Percentiles rank a stretch among this genome's conserved stretches.
phyloP scores from a whole-genome alignment of 1,139 yeast genomes.

The Debaryomyces sp. region DNA sequence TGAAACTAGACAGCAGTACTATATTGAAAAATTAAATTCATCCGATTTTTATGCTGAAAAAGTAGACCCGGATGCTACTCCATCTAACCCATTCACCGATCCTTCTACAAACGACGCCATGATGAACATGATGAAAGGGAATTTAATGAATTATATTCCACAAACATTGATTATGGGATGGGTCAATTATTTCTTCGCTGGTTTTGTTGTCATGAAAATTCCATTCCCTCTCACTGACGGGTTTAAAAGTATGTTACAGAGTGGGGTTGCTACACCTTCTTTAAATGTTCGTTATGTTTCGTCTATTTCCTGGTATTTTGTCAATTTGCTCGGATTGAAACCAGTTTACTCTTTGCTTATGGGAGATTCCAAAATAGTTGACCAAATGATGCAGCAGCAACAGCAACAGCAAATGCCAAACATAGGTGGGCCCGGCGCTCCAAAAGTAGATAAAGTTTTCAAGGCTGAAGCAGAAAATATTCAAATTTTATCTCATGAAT shows the following conservation, averaged over 20 bases:
- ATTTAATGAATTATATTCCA: conserved; percentile 81
- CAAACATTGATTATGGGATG: conserved; percentile 95
- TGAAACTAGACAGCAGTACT: conserved; percentile 46
- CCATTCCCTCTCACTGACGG: conserved; percentile 78
- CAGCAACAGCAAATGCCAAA: conserved; percentile 46
- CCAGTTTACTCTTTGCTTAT: conserved; percentile 77
- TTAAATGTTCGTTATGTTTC: conserved; percentile 94
- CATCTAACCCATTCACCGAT: conserved; percentile 68
- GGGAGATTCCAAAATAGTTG: conserved; percentile 52
- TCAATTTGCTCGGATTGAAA: conserved; percentile 80
- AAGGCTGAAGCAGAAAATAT: conserved; percentile 75
- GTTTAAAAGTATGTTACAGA: conserved; percentile 90
- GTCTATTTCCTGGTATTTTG: conserved; percentile 96
- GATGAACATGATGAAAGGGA: conserved; percentile 78
- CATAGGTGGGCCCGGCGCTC: conserved; percentile 59
- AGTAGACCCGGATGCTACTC: conserved; percentile 43
- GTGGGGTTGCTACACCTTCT: conserved; percentile 82
- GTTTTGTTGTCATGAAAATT: conserved; percentile 71
- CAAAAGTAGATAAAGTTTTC: conserved; percentile 63
- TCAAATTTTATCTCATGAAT: conserved; percentile 60
- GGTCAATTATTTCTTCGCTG: conserved; percentile 93
- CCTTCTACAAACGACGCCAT: conserved; percentile 74
- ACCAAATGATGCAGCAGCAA: conserved; percentile 54
- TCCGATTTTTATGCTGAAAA: conserved; percentile 55
- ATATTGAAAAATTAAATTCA: conserved; percentile 48